Evolutionary conservation across 495 filamentous ascomycete species (phyloP).

Genomic region (Chlorociboria aeruginascens): DNA sequence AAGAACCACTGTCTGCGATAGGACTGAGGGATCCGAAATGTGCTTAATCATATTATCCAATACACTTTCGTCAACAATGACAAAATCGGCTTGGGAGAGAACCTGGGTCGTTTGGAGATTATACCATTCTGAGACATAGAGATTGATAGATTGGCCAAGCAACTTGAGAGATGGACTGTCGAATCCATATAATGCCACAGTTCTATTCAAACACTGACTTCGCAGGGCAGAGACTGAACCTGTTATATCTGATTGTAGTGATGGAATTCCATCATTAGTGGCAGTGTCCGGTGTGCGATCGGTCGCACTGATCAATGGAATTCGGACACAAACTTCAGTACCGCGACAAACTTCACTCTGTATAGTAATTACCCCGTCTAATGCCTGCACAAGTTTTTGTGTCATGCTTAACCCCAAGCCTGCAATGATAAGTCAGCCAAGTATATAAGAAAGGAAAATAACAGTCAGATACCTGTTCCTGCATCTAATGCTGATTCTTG

Average conservation of each 20-base stretch:
- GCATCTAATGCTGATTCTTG: conserved; percentile 55
- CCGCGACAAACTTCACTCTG: background rate
- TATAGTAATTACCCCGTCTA: conserved; percentile 46
- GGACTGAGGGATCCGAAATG: background rate
- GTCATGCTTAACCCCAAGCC: conserved; percentile 58
- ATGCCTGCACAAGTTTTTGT: conserved; percentile 43
- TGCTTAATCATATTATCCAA: background rate
- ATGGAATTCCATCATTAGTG: too few species aligned
- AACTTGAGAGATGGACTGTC: background rate
- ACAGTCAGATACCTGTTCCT: conserved; percentile 36
- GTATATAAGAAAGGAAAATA: background rate
- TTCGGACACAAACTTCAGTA: background rate
- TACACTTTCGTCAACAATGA: background rate
- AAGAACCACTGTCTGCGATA: background rate
- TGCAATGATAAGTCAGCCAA: background rate
- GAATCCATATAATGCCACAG: background rate
- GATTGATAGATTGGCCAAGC: background rate
- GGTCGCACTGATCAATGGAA: background rate
- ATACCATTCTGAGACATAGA: background rate
- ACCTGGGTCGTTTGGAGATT: background rate
- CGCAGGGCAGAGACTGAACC: background rate
- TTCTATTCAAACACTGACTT: background rate
- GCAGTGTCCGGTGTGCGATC: background rate
- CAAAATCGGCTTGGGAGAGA: background rate
- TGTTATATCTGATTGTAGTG: background rate